Conservation (phyloP, 1,284 basidiomycete genomes). For the Trichosporon inkin region DNA sequence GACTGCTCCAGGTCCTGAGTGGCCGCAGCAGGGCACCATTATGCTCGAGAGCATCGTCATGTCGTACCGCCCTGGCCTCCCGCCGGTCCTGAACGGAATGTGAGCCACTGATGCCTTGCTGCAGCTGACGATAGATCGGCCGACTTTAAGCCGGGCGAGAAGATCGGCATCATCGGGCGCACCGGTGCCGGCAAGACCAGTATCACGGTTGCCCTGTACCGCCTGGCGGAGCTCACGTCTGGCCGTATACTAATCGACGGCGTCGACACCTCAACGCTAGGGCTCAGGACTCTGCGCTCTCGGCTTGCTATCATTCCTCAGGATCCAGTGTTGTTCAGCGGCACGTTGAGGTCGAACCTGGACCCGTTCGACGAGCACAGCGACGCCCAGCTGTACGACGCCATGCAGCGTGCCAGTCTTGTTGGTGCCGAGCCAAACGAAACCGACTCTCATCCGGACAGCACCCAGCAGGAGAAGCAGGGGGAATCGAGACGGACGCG, state of each 20-base stretch:
- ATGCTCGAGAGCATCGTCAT: constrained; percentile 44
- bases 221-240: constrained; percentile 49
- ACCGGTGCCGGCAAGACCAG: constrained; percentile 59
- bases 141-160: constrained; percentile 49
- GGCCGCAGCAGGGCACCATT: constrained; percentile 42
- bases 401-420: constrained; percentile 71
- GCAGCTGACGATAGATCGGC: constrained; percentile 9
- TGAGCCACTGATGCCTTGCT: constrained; percentile 18
- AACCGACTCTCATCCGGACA: background rate
- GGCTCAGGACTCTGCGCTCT: constrained; percentile 53
- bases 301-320: constrained; percentile 72
- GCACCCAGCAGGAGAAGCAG: constrained; percentile 21
- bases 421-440: constrained; percentile 43
- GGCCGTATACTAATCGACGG: constrained; percentile 51
- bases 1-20: constrained; percentile 55
- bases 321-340: constrained; percentile 64
- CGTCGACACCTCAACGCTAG: constrained; percentile 53
- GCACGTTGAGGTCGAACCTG: constrained; percentile 58
- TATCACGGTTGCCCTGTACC: constrained; percentile 56
- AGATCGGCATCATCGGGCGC: constrained; percentile 55
- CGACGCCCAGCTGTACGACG: constrained; percentile 75
- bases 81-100: constrained; percentile 54
- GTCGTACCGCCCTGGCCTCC: constrained; percentile 53
- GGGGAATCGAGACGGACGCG: constrained; percentile 15
- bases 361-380: constrained; percentile 70